A percentile compares a stretch with the other conserved stretches of the same genome.
phyloP scores from a whole-genome alignment of 768 basidiomycete species.

The Candolleomyces efflorescens region DNA sequence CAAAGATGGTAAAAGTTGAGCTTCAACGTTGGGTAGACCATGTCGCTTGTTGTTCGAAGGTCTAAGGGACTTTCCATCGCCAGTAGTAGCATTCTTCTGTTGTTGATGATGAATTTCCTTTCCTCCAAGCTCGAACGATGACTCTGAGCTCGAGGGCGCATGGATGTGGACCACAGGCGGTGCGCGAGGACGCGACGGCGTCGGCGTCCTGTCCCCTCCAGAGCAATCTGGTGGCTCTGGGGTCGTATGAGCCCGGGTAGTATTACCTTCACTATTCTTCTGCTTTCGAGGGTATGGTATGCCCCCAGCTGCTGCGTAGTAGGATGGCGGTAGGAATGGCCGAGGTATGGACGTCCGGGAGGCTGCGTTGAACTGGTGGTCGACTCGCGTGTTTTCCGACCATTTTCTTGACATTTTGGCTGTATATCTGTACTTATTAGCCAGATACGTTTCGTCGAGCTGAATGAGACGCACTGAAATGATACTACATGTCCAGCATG shows the following conservation, averaged over 20 bases:
- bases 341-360: background rate
- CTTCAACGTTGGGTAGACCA: constrained; percentile 58
- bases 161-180: constrained; percentile 10
- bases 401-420: background rate
- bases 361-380: background rate
- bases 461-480: too few relatives aligned
- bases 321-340: constrained; percentile 7
- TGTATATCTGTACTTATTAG: background rate
- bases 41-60: constrained; percentile 23
- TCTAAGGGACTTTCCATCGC: constrained; percentile 9
- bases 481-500: too few relatives aligned
- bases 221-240: background rate
- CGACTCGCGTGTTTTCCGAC: background rate
- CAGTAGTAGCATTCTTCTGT: too few relatives aligned
- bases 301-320: constrained; percentile 12
- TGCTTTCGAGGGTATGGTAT: constrained; percentile 3
- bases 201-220: constrained; percentile 17
- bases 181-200: constrained; percentile 18
- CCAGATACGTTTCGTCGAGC: too few relatives aligned
- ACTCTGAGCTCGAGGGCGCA: constrained; percentile 19
- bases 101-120: constrained; percentile 10
- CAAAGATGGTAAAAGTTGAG: constrained; percentile 63
- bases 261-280: background rate
- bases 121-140: constrained; percentile 26
- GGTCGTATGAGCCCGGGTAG: background rate